Evolutionary conservation across 176 grass and related monocot genomes (phyloP).

Genomic region (Thinopyrum elongatum): DNA sequence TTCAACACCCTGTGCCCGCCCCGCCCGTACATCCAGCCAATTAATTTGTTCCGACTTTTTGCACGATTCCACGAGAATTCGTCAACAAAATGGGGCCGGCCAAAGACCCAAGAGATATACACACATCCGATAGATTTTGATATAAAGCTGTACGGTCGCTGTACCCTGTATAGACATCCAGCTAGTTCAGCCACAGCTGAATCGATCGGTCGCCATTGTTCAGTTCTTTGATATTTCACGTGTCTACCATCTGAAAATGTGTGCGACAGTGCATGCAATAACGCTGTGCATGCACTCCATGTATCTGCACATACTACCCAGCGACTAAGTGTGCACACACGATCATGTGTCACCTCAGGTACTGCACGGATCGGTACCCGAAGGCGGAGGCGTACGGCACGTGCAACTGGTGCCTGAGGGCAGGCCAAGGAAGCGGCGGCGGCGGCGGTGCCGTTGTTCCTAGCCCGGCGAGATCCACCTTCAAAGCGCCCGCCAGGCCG

Average conservation of each 20-base stretch:
- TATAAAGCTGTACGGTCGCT: constrained; percentile 3
- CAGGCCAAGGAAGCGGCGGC: constrained; percentile 25
- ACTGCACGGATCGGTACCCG: constrained; percentile 85
- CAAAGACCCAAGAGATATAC: background rate
- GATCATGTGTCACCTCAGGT: constrained; percentile 41
- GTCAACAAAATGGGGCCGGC: constrained; percentile 29
- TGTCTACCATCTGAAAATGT: background rate
- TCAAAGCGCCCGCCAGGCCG: constrained; percentile 16
- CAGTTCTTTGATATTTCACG: background rate
- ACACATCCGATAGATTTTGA: constrained; percentile 12
- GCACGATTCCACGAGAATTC: constrained; percentile 1
- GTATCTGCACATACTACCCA: background rate
- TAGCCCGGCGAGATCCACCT: constrained; percentile 24
- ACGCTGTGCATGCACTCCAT: background rate
- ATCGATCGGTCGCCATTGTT: background rate
- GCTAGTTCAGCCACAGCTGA: background rate
- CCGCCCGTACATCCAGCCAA: background rate
- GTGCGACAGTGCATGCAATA: constrained; percentile 42
- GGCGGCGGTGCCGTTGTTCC: constrained; percentile 16
- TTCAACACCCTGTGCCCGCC: background rate
- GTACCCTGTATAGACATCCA: background rate
- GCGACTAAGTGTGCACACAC: background rate
- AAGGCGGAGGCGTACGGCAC: constrained; percentile 70
- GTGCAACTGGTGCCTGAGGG: constrained; percentile 91
- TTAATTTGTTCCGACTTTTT: constrained; percentile 19